Conservation (phyloP, 768 basidiomycete species). For the Boletus subparvulus region DNA sequence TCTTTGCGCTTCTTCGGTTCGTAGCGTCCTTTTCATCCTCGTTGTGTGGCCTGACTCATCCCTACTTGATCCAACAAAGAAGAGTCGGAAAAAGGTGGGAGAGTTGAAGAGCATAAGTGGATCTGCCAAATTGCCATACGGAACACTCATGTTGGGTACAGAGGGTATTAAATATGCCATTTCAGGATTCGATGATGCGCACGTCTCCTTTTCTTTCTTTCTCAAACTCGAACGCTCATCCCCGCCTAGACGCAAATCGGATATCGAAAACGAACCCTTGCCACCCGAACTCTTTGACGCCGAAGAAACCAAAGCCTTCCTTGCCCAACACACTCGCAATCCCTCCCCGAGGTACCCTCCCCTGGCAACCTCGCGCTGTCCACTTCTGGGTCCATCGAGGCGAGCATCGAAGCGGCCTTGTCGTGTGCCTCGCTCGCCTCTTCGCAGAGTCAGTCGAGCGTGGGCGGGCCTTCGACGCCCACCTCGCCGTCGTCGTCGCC, state of each 20-base stretch:
- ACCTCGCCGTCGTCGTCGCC: slow-evolving; percentile 48
- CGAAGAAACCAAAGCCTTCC: slow-evolving; percentile 62
- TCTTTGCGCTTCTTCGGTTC: slow-evolving; percentile 93
- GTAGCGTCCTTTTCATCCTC: slow-evolving; percentile 45
- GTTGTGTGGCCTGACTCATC: not conserved
- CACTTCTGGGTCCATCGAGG: slow-evolving; percentile 44
- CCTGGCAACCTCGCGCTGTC: slow-evolving; percentile 42
- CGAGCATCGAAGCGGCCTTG: slow-evolving; percentile 36
- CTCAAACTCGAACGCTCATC: not conserved
- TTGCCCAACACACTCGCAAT: slow-evolving; percentile 38
- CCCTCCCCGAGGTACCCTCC: slow-evolving; percentile 53
- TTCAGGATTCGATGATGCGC: slow-evolving; percentile 77
- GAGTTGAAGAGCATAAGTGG: slow-evolving; percentile 93
- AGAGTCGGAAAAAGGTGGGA: slow-evolving; percentile 95
- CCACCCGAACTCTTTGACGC: slow-evolving; percentile 93
- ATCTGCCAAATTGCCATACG: slow-evolving; percentile 69
- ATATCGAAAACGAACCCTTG: slow-evolving; percentile 98
- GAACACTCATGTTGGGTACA: slow-evolving; percentile 81
- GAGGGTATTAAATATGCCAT: slow-evolving; percentile 63
- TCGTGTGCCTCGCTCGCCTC: slow-evolving; percentile 27
- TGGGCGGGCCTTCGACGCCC: slow-evolving; percentile 19
- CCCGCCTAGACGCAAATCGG: slow-evolving; percentile 79
- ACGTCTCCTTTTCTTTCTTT: slow-evolving; percentile 36
- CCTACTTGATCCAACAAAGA: slow-evolving; percentile 53
- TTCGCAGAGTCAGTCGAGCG: slow-evolving; percentile 20